phyloP scores from a whole-genome alignment of 148 eudicot species.

The Diospyros lotus region DNA sequence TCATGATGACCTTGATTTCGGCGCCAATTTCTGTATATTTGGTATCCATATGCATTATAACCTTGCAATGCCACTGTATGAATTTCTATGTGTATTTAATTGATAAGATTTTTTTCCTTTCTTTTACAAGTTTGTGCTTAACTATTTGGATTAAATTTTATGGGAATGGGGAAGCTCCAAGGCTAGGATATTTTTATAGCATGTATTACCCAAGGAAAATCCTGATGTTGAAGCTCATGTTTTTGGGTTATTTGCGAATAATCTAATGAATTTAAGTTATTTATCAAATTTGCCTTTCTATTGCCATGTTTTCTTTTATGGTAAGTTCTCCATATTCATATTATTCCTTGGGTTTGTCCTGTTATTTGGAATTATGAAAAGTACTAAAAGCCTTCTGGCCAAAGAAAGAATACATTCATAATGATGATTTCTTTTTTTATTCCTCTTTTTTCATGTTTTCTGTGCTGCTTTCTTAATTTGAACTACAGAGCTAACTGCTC shows the following conservation, averaged over 20 bases:
- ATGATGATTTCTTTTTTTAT: not conserved
- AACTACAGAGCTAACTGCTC: not conserved
- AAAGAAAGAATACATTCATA: not conserved
- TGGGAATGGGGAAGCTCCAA: not conserved
- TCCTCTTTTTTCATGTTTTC: not conserved
- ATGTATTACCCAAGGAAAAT: not conserved
- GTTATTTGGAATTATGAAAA: not conserved
- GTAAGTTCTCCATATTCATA: not conserved
- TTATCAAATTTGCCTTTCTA: not conserved
- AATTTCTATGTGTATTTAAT: not conserved
- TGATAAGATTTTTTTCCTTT: not conserved
- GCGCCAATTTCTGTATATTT: not conserved
- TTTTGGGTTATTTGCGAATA: conserved; percentile 1
- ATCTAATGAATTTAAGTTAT: not conserved
- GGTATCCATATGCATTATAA: not conserved
- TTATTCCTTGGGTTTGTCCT: not conserved
- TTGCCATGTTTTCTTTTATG: not conserved
- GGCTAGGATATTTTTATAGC: not conserved
- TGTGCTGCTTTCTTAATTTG: not conserved
- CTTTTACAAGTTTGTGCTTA: not conserved
- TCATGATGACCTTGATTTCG: not conserved
- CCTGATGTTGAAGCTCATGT: not conserved
- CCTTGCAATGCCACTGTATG: not conserved
- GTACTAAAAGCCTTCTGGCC: not conserved
- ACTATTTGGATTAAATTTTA: not conserved